These are phyloP conservation scores for Eutrema heterophyllum DNA, from an alignment of 345 rosid species.

Conservation along the genomic window DNA sequence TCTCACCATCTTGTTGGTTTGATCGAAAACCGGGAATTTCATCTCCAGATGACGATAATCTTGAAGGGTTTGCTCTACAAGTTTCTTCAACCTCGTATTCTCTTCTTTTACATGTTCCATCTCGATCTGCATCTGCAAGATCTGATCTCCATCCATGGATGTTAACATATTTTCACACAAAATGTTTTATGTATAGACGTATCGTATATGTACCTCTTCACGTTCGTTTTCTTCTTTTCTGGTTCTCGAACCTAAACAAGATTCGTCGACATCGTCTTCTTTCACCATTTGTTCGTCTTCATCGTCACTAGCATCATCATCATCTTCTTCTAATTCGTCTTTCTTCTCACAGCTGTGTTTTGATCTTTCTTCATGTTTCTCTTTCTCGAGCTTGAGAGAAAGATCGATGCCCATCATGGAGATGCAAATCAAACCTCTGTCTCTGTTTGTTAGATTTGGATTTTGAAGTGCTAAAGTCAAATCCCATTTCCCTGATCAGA, in stretches of 20 bases:
- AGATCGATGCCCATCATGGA: slow-evolving; percentile 24
- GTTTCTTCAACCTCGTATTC: slow-evolving; percentile 27
- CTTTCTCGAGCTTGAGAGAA: slow-evolving; percentile 22
- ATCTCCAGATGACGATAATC: slow-evolving; percentile 33
- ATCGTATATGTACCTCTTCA: slow-evolving; percentile 24
- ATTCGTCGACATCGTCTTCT: neutral
- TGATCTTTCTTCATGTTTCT: slow-evolving; percentile 15
- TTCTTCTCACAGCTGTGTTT: slow-evolving; percentile 13
- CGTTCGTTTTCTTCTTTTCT: slow-evolving; percentile 26
- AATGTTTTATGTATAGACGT: neutral
- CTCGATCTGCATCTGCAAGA: slow-evolving; percentile 29
- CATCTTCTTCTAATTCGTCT: neutral
- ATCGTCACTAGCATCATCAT: neutral
- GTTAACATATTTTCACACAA: neutral
- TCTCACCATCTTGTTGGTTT: slow-evolving; percentile 20
- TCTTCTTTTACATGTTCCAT: slow-evolving; percentile 34
- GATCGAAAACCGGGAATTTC: slow-evolving; percentile 24
- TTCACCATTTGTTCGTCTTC: slow-evolving; percentile 6
- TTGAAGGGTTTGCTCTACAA: slow-evolving; percentile 31
- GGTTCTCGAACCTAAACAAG: slow-evolving; percentile 13
- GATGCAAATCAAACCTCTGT: slow-evolving; percentile 2
- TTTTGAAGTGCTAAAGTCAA: slow-evolving; percentile 25
- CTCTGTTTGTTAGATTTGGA: slow-evolving; percentile 3
- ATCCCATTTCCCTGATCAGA: slow-evolving; percentile 23
- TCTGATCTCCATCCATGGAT: slow-evolving; percentile 17